Conservation (phyloP, 768 basidiomycete genomes). For the Mrakia hoshinonis region DNA sequence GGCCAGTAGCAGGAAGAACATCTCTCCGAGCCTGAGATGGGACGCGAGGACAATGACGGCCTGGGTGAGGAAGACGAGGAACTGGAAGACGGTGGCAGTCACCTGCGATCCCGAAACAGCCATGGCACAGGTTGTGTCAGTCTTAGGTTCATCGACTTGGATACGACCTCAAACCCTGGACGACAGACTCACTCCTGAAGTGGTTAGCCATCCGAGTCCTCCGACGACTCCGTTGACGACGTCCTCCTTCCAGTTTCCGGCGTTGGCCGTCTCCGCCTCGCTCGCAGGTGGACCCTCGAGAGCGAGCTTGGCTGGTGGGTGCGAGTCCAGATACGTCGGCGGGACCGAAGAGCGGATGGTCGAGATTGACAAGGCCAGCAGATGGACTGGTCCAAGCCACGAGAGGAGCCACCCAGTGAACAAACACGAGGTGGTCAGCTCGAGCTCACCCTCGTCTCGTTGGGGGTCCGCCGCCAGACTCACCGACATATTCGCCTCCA, state of each 20-base stretch:
- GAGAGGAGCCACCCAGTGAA: neutral
- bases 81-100: neutral
- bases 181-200: neutral
- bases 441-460: neutral
- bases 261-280: neutral
- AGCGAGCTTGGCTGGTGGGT: neutral
- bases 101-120: neutral
- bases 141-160: neutral
- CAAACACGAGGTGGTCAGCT: neutral
- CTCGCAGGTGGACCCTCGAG: neutral
- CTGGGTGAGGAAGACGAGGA: neutral
- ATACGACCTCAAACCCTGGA: neutral
- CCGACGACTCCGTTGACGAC: constrained; percentile 1
- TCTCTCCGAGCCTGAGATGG: neutral
- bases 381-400: neutral
- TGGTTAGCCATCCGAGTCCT: neutral
- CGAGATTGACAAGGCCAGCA: neutral
- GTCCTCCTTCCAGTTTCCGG: neutral
- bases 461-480: neutral
- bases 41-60: neutral
- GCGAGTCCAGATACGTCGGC: neutral
- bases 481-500: neutral
- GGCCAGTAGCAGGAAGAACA: neutral
- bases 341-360: constrained; percentile 5
- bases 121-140: neutral